Evolutionary conservation across 2,329 filamentous ascomycete genomes (phyloP).

Genomic region (Rosellinia necatrix): DNA sequence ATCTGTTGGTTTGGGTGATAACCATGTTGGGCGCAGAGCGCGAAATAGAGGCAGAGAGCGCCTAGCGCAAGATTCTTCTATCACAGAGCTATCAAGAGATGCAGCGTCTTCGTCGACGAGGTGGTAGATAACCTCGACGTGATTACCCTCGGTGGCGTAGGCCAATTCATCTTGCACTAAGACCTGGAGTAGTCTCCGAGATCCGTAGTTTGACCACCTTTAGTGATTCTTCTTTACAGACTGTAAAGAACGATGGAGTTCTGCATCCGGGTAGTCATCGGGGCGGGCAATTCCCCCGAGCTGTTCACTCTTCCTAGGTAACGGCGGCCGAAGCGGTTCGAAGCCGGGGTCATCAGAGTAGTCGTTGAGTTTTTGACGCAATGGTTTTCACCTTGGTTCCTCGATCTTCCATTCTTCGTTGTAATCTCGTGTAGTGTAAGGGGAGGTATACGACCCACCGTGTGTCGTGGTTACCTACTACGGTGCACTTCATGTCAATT

Average conservation of each 20-base stretch:
- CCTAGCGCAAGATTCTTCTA: not conserved
- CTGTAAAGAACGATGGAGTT: not conserved
- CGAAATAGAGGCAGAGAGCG: not conserved
- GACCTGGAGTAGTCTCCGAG: not conserved
- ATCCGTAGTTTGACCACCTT: not conserved
- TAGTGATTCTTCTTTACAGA: not conserved
- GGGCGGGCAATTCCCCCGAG: not conserved
- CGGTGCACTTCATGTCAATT: too few species aligned
- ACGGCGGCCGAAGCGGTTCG: not conserved
- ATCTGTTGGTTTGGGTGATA: slow-evolving; percentile 1
- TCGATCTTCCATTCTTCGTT: not conserved
- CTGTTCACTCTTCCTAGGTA: not conserved
- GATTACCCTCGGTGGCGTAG: not conserved
- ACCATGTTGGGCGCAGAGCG: not conserved
- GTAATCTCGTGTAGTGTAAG: too few species aligned
- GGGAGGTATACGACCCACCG: too few species aligned
- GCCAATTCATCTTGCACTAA: not conserved
- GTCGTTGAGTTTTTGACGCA: not conserved
- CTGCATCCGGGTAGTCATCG: not conserved
- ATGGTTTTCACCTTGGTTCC: not conserved
- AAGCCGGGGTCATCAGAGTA: not conserved
- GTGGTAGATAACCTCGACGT: not conserved
- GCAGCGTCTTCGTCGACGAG: not conserved
- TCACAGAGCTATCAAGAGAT: not conserved
- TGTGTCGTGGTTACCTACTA: too few species aligned